Percentiles rank a stretch among this genome's conserved stretches.
These are phyloP conservation scores for Suillus clintonianus DNA, from an alignment of 768 basidiomycete genomes.

Conservation along the genomic window DNA sequence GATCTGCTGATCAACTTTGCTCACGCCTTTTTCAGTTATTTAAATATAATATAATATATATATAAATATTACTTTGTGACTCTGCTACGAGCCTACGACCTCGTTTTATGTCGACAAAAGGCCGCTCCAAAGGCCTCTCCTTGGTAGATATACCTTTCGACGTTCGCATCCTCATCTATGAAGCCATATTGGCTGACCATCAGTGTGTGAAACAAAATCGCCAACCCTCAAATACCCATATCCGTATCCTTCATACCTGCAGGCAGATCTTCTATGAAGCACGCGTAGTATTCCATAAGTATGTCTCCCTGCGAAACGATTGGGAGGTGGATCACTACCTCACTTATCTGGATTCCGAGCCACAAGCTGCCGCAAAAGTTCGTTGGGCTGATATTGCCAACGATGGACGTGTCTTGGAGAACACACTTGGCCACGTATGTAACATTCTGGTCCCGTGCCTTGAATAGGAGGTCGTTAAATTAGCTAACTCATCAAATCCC, in stretches of 20 bases:
- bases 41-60: no score
- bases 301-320: slow-evolving; percentile 41
- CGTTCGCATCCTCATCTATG: slow-evolving; percentile 38
- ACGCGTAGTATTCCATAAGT: slow-evolving; percentile 24
- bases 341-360: slow-evolving; percentile 23
- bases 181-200: slow-evolving; percentile 27
- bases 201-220: slow-evolving; percentile 15
- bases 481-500: neutral
- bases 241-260: slow-evolving; percentile 34
- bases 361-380: slow-evolving; percentile 23
- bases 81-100: neutral
- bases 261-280: slow-evolving; percentile 35
- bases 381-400: slow-evolving; percentile 41
- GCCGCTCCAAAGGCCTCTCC: neutral
- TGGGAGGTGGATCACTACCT: slow-evolving; percentile 31
- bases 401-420: slow-evolving; percentile 36
- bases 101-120: neutral
- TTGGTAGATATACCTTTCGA: slow-evolving; percentile 35
- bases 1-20: neutral
- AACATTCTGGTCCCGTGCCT: slow-evolving; percentile 8
- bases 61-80: no score
- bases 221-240: slow-evolving; percentile 39
- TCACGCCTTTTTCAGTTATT: slow-evolving; percentile 1
- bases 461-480: slow-evolving; percentile 4
- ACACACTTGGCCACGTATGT: slow-evolving; percentile 19